Base-by-base conservation (phyloP, 208 protist genomes). In the Porcisia hertigi region DNA sequence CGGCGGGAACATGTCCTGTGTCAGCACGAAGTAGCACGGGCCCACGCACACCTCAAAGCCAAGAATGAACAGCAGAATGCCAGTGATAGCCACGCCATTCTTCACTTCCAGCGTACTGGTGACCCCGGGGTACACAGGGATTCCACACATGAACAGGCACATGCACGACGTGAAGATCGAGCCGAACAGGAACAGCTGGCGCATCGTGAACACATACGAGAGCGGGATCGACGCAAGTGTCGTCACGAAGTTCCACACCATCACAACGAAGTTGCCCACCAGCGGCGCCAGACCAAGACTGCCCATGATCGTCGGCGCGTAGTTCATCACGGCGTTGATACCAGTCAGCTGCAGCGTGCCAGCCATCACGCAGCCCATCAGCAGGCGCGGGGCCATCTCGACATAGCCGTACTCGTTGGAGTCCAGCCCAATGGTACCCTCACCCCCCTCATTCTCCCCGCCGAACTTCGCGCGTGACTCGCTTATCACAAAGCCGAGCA, bases 261-360 rank as follows among this genome's bases (percentile, higher is more conserved):
- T 95, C 59, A 97, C 88, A 45, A 92, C 64, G 69, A 94, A 88
- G 82, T 94, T 97, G 53, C 93, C 93, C 20, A 91, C 75, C 4
- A 95, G 85, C 45, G 91, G 85, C 1, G 82, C 82, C 41, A 94
- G 76, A 45, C 89, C 87, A 53, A 94, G 79, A 60, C 78, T 86
- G 49, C 78, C 76, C 83, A 90, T 94, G 73, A 97, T 95, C 45
- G 79, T 89, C 45, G 91, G 91, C 41, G 93, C 89, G 82, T 96
- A 97, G 83, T 94, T 94, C 89, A 94, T 95, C 45, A 96, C 83
- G 58, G 91, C 91, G 76, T 95, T 95, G 76, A 95, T 94, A 54
- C 93, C 93, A 47, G 93, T 97, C 80, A 97, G 77, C 79, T 95
- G 92, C 66, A 88, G 77, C 67, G 92, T 90, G 34, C 87, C 82